Conservation (phyloP, 1,284 basidiomycete species). For the Austroboletus rostrupii region DNA sequence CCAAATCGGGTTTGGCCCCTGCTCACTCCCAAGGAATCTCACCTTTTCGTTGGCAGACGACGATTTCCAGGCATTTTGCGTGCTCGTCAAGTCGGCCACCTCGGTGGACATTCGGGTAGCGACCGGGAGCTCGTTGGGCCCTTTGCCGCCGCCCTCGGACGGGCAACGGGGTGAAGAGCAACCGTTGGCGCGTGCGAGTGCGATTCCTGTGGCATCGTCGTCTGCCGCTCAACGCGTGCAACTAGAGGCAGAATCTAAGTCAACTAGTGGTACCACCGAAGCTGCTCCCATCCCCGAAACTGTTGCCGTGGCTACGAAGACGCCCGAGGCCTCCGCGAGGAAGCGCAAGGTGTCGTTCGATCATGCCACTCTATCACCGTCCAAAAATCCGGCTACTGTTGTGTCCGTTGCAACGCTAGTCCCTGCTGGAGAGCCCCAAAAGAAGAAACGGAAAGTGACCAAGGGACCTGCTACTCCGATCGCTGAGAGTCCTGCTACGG, state of each 20-base stretch:
- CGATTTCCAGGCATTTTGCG: constrained; percentile 69
- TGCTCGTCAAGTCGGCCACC: constrained; percentile 26
- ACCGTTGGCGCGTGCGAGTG: background rate
- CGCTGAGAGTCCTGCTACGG: background rate
- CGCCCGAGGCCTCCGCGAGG: background rate
- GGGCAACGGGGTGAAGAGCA: background rate
- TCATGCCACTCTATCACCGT: background rate
- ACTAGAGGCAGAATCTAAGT: too few relatives aligned
- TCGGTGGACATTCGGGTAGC: constrained; percentile 40
- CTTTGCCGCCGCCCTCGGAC: background rate
- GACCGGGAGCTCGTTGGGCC: constrained; percentile 5
- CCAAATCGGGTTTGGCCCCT: too few relatives aligned
- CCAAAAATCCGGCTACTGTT: background rate
- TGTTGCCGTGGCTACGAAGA: background rate
- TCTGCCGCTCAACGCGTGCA: background rate
- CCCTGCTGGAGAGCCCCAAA: constrained; percentile 10
- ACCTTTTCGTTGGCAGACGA: constrained; percentile 47
- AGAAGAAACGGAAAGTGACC: constrained; percentile 21
- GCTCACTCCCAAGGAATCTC: too few relatives aligned
- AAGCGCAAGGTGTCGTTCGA: constrained; percentile 24
- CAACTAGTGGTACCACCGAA: background rate
- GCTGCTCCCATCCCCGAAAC: background rate
- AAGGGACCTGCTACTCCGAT: constrained; percentile 1
- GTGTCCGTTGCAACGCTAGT: background rate
- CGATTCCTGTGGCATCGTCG: background rate